Evolutionary conservation across 1,284 basidiomycete species (phyloP).

Genomic region (Gomphus sp.): DNA sequence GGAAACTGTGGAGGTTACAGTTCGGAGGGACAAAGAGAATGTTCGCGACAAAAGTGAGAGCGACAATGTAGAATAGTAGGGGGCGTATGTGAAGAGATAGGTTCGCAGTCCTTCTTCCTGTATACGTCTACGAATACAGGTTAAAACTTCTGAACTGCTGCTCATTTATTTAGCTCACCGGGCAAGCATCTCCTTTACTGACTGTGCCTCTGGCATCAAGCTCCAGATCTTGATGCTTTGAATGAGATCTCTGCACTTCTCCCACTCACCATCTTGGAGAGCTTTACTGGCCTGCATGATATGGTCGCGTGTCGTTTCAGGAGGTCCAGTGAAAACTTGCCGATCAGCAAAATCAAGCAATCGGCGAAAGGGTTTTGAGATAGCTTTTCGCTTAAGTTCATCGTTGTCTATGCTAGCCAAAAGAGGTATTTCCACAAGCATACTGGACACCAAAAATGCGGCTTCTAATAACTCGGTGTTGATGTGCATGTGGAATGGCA

Average conservation of each 20-base stretch:
- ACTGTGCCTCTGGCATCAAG: conserved; percentile 81
- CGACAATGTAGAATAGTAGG: conserved; percentile 89
- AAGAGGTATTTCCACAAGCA: conserved; percentile 96
- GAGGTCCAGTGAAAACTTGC: conserved; percentile 96
- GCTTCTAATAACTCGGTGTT: conserved; percentile 97
- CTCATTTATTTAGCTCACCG: conserved; percentile 46
- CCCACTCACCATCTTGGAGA: conserved; percentile 95
- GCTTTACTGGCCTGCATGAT: conserved; percentile 99
- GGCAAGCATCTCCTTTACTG: conserved; percentile 92
- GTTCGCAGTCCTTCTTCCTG: conserved; percentile 97
- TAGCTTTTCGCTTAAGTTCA: conserved; percentile 84
- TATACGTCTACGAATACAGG: conserved; percentile 58
- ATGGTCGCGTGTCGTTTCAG: conserved; percentile 97
- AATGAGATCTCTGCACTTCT: conserved; percentile 87
- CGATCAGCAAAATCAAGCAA: conserved; percentile 96
- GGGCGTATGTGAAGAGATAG: conserved; percentile 97
- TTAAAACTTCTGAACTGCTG: conserved; percentile 11
- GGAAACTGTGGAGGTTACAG: conserved; percentile 88
- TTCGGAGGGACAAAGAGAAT: conserved; percentile 73
- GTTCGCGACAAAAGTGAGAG: conserved; percentile 80
- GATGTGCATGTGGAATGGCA: conserved; percentile 99
- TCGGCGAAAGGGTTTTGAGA: conserved; percentile 93
- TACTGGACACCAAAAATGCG: conserved; percentile 95
- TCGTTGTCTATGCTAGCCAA: conserved; percentile 92
- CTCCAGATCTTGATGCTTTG: conserved; percentile 98